A percentile compares a stretch with the other conserved stretches of the same genome.
phyloP scores from a whole-genome alignment of 257 asterid species.

The Lantana camara region DNA sequence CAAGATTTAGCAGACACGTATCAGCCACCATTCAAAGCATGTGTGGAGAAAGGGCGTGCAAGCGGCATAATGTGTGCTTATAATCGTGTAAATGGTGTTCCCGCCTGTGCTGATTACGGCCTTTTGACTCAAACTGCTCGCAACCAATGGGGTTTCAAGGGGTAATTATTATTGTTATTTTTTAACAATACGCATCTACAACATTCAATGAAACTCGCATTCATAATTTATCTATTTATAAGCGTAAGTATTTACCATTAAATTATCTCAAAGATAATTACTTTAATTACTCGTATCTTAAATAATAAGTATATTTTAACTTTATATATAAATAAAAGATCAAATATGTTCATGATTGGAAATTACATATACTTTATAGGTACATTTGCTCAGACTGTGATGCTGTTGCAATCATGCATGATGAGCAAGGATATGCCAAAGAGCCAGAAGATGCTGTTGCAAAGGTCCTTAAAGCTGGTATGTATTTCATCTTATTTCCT shows the following conservation, averaged over 20 bases:
- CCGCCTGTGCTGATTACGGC: slow-evolving; percentile 57
- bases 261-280: too few species aligned
- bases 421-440: slow-evolving; percentile 53
- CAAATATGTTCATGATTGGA: too few species aligned
- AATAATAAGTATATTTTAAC: too few species aligned
- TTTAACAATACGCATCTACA: too few species aligned
- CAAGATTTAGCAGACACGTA: slow-evolving; percentile 77
- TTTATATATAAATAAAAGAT: too few species aligned
- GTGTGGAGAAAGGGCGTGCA: slow-evolving; percentile 61
- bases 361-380: too few species aligned
- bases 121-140: slow-evolving; percentile 62
- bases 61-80: slow-evolving; percentile 76
- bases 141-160: slow-evolving; percentile 66
- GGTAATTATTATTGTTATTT: slow-evolving; percentile 37
- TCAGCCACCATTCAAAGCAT: slow-evolving; percentile 73
- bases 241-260: too few species aligned
- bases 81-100: slow-evolving; percentile 70
- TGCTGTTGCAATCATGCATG: slow-evolving; percentile 56
- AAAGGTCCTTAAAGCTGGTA: slow-evolving; percentile 74
- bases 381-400: slow-evolving; percentile 75
- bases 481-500: background rate
- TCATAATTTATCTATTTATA: too few species aligned
- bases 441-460: slow-evolving; percentile 83
- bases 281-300: too few species aligned
- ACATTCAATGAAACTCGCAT: too few species aligned